phyloP scores from a whole-genome alignment of 2,329 filamentous ascomycete species.

The Colletotrichum nymphaeae region DNA sequence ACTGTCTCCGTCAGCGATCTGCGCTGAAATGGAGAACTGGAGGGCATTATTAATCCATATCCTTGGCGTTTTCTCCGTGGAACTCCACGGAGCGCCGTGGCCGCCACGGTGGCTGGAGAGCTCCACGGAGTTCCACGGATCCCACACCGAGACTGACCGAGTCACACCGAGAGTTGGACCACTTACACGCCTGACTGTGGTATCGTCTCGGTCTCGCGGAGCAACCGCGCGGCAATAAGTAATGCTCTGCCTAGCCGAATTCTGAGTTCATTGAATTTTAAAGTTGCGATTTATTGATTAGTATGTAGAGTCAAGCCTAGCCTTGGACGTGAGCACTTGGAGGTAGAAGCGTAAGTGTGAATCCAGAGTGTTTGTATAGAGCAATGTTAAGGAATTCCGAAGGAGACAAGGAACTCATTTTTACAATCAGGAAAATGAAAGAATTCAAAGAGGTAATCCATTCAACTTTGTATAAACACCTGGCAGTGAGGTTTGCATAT shows the following conservation, averaged over 20 bases:
- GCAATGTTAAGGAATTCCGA: neutral
- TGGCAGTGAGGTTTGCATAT: neutral
- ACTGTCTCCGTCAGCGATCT: neutral
- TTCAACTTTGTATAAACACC: neutral
- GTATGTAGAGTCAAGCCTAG: neutral
- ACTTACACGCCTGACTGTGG: neutral
- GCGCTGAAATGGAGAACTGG: neutral
- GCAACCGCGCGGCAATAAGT: neutral
- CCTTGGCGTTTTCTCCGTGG: conserved; percentile 17
- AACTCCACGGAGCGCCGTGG: conserved; percentile 10
- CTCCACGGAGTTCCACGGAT: neutral
- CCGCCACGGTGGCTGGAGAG: conserved; percentile 13
- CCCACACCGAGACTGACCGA: neutral
- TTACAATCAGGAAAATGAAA: no score
- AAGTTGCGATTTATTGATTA: neutral
- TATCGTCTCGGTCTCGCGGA: neutral
- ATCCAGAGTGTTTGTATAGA: neutral
- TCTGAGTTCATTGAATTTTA: neutral
- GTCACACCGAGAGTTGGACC: neutral
- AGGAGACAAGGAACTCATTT: neutral
- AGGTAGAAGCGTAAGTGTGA: neutral
- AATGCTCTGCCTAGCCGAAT: neutral
- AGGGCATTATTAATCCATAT: conserved; percentile 18
- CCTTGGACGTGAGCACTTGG: no score
- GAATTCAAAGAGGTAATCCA: no score